A percentile compares a stretch with the other conserved stretches of the same genome.
phyloP scores from a whole-genome alignment of 179 eudicot species.

The Amaranthus tricolor region DNA sequence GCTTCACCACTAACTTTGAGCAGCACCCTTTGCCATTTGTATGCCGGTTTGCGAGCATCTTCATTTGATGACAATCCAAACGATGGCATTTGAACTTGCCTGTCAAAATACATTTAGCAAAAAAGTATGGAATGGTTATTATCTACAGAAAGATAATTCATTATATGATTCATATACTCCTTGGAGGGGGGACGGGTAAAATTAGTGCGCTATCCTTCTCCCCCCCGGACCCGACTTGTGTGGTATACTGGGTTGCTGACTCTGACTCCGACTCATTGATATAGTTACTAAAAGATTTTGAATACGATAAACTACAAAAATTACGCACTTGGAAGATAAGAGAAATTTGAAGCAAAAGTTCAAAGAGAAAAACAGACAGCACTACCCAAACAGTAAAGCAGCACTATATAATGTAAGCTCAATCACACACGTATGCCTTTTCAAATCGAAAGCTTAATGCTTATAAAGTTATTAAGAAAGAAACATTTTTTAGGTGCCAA shows the following conservation, averaged over 20 bases:
- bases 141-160: not conserved
- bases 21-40: conserved; percentile 86
- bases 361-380: not conserved
- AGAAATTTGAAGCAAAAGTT: not conserved
- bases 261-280: too few species aligned
- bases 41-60: conserved; percentile 40
- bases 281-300: not conserved
- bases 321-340: not conserved
- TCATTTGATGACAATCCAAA: conserved; percentile 49
- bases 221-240: too few species aligned
- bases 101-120: not conserved
- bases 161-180: too few species aligned
- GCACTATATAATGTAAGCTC: too few species aligned
- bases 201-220: too few species aligned
- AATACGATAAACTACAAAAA: not conserved
- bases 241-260: too few species aligned
- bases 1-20: conserved; percentile 99
- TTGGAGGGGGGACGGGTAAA: too few species aligned
- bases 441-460: not conserved
- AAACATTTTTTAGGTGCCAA: not conserved
- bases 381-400: not conserved
- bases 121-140: not conserved
- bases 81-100: conserved; percentile 35
- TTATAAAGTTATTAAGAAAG: too few species aligned
- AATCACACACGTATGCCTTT: not conserved